phyloP scores from a whole-genome alignment of 768 basidiomycete species.

The Collybia sordida region DNA sequence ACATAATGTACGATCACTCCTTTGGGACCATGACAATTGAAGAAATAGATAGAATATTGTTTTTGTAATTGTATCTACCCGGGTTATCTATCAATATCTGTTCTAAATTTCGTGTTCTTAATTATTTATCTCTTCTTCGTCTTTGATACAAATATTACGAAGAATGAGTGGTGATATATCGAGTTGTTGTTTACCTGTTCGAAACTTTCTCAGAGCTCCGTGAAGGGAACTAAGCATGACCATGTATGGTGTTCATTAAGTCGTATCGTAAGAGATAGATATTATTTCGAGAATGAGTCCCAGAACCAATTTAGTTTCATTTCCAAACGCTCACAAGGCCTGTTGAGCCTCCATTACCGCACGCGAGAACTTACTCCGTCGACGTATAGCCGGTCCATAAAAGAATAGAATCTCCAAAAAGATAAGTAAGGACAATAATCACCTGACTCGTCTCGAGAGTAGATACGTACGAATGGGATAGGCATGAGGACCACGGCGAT shows the following conservation, averaged over 20 bases:
- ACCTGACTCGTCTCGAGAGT: not conserved
- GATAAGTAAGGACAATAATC: not conserved
- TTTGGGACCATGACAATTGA: too few relatives aligned
- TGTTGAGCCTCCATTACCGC: slow-evolving; percentile 24
- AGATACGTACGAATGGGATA: slow-evolving; percentile 50
- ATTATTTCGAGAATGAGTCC: not conserved
- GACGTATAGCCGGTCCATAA: slow-evolving; percentile 38
- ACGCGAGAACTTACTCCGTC: slow-evolving; percentile 35
- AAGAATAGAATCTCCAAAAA: slow-evolving; percentile 34
- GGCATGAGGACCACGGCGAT: slow-evolving; percentile 51
- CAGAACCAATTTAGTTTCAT: not conserved
- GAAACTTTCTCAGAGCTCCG: too few relatives aligned
- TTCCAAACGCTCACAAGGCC: not conserved
- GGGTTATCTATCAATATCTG: not conserved
- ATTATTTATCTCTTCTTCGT: too few relatives aligned
- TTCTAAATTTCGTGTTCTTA: too few relatives aligned
- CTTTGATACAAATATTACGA: too few relatives aligned
- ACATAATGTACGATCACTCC: not conserved
- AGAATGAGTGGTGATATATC: too few relatives aligned
- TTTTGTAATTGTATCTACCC: not conserved
- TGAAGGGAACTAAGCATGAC: too few relatives aligned
- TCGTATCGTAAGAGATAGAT: not conserved
- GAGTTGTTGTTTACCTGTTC: too few relatives aligned
- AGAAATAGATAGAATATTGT: too few relatives aligned
- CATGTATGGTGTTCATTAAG: too few relatives aligned